Percentiles rank a stretch among this genome's conserved stretches.
phyloP scores from a whole-genome alignment of 768 basidiomycete species.

The Macrolepiota dolichaula region DNA sequence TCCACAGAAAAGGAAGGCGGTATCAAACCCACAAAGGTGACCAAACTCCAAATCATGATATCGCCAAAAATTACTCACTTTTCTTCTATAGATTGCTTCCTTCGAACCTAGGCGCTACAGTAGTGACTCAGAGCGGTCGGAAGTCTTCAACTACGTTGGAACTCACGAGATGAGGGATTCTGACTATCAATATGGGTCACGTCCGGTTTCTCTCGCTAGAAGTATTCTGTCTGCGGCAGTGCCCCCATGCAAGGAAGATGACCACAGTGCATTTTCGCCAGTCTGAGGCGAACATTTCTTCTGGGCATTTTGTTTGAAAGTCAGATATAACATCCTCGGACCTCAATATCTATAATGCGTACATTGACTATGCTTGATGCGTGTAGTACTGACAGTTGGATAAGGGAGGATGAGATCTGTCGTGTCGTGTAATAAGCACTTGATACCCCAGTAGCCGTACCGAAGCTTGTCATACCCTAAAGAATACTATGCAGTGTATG shows the following conservation, averaged over 20 bases:
- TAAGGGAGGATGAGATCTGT: too few species aligned
- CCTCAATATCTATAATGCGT: too few species aligned
- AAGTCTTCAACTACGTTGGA: background rate
- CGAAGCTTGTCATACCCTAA: too few species aligned
- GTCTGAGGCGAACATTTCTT: background rate
- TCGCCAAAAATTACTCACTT: background rate
- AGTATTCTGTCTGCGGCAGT: background rate
- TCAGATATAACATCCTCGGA: too few species aligned
- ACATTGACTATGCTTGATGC: too few species aligned
- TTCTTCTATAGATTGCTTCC: background rate
- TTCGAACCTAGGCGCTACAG: background rate
- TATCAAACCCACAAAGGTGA: background rate
- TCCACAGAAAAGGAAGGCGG: background rate
- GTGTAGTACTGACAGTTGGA: too few species aligned
- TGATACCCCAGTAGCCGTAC: too few species aligned
- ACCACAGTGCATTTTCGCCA: background rate
- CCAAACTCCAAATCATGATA: background rate
- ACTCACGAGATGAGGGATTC: background rate
- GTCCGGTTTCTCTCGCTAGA: background rate
- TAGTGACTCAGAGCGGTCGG: background rate
- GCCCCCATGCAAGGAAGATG: background rate
- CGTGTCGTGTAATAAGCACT: too few species aligned
- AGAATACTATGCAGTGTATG: too few species aligned
- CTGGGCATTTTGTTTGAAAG: too few species aligned
- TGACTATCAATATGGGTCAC: background rate